Percentiles rank a stretch among this genome's conserved stretches.
Conservation (phyloP, 768 basidiomycete species). For the Nevesoporus exiguus region DNA sequence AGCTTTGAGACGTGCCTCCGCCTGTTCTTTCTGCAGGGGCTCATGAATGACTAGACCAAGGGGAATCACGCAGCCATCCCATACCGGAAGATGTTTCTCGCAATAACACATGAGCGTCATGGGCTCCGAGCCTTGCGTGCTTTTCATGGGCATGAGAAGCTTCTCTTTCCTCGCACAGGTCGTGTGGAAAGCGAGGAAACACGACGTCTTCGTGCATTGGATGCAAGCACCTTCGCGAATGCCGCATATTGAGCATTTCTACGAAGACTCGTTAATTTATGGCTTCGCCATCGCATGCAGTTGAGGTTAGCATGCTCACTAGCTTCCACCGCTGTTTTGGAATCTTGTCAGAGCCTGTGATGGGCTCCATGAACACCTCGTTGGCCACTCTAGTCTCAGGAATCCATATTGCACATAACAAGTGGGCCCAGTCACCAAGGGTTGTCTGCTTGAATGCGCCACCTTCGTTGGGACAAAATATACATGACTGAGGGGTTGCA, state of each 20-base stretch:
- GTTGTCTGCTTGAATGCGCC: conserved; percentile 98
- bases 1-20: conserved; percentile 54
- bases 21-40: conserved; percentile 58
- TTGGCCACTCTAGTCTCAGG: conserved; percentile 93
- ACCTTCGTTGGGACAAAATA: conserved; percentile 95
- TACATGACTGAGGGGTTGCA: conserved; percentile 62
- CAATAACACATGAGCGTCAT: conserved; percentile 78
- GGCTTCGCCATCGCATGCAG: not conserved
- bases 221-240: conserved; percentile 81
- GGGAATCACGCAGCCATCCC: conserved; percentile 21
- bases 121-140: conserved; percentile 68
- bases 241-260: conserved; percentile 67
- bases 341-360: conserved; percentile 84
- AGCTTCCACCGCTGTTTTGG: conserved; percentile 92
- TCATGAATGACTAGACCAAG: not conserved
- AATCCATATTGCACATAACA: conserved; percentile 96
- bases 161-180: conserved; percentile 91
- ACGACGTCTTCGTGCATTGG: conserved; percentile 87
- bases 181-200: conserved; percentile 91
- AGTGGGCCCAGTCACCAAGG: conserved; percentile 90
- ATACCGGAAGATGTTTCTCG: conserved; percentile 86
- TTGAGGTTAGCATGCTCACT: conserved; percentile 44
- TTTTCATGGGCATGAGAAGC: conserved; percentile 84
- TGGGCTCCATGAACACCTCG: conserved; percentile 97
- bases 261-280: conserved; percentile 8